Conservation (phyloP, 768 basidiomycete genomes). For the Leccinellum albellum region DNA sequence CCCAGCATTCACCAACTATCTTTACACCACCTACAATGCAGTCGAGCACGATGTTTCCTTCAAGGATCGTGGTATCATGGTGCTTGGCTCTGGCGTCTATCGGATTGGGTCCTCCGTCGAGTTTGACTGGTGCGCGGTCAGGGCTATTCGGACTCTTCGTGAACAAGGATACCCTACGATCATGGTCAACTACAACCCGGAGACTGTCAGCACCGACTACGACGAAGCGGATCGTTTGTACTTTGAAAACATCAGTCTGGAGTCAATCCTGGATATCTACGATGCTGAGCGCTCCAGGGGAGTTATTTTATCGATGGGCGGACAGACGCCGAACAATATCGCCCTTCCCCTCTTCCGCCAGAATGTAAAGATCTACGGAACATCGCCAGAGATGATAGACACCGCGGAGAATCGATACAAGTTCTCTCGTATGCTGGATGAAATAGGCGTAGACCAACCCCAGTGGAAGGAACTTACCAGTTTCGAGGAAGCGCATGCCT, state of each 20-base stretch:
- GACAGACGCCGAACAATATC: slow-evolving; percentile 98
- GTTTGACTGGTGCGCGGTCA: slow-evolving; percentile 99
- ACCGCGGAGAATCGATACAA: slow-evolving; percentile 99
- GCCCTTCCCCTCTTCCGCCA: slow-evolving; percentile 93
- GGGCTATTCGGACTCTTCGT: slow-evolving; percentile 92
- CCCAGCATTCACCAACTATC: slow-evolving; percentile 97
- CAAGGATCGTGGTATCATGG: slow-evolving; percentile 91
- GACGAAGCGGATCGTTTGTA: slow-evolving; percentile 98
- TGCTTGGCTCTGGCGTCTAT: slow-evolving; percentile 96
- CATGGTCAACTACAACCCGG: slow-evolving; percentile 99
- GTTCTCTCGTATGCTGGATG: slow-evolving; percentile 96
- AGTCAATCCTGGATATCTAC: slow-evolving; percentile 96
- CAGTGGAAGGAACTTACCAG: slow-evolving; percentile 95
- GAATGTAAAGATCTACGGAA: slow-evolving; percentile 98
- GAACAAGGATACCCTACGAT: slow-evolving; percentile 93
- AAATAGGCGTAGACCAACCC: slow-evolving; percentile 98
- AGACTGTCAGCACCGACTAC: slow-evolving; percentile 98
- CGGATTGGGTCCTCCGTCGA: slow-evolving; percentile 99
- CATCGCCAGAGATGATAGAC: slow-evolving; percentile 99
- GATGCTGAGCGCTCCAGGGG: slow-evolving; percentile 86
- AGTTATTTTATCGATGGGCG: slow-evolving; percentile 96
- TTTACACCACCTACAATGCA: slow-evolving; percentile 98
- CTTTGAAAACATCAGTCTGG: slow-evolving; percentile 97
- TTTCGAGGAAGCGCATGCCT: slow-evolving; percentile 79
- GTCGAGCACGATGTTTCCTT: slow-evolving; percentile 89